A percentile compares a stretch with the other conserved stretches of the same genome.
Evolutionary conservation across 2,329 filamentous ascomycete species (phyloP).

Genomic region (Colletotrichum chrysophilum): DNA sequence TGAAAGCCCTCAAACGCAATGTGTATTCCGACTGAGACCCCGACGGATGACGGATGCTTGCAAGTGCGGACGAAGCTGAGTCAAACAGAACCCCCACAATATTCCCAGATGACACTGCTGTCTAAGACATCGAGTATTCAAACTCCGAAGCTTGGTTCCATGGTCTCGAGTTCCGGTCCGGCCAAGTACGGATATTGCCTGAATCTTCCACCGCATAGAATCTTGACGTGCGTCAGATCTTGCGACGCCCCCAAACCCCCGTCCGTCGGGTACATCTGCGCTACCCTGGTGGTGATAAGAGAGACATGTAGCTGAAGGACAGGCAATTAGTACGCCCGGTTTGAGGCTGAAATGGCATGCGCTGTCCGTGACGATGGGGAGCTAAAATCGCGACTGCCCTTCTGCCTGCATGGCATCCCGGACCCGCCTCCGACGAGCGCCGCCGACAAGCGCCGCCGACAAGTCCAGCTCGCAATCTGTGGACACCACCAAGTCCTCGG

Average conservation of each 20-base stretch:
- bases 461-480: not conserved
- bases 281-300: not conserved
- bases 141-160: not conserved
- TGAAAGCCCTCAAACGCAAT: not conserved
- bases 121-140: conserved; percentile 1
- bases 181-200: not conserved
- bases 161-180: not conserved
- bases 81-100: not conserved
- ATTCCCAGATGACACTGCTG: not conserved
- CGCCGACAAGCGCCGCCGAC: not conserved
- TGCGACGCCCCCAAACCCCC: not conserved
- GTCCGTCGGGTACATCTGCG: not conserved
- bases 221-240: not conserved
- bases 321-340: not conserved
- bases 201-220: not conserved
- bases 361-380: not conserved
- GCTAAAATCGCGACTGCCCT: not conserved
- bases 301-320: not conserved
- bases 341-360: not conserved
- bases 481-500: not conserved
- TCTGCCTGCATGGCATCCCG: not conserved
- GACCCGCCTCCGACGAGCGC: conserved; percentile 10
- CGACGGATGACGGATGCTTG: conserved; percentile 4
- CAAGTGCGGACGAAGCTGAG: not conserved
- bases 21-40: not conserved